Base-by-base conservation (phyloP, 192 early-diverging fungal species). In the Thoreauomyces humboldtii region DNA sequence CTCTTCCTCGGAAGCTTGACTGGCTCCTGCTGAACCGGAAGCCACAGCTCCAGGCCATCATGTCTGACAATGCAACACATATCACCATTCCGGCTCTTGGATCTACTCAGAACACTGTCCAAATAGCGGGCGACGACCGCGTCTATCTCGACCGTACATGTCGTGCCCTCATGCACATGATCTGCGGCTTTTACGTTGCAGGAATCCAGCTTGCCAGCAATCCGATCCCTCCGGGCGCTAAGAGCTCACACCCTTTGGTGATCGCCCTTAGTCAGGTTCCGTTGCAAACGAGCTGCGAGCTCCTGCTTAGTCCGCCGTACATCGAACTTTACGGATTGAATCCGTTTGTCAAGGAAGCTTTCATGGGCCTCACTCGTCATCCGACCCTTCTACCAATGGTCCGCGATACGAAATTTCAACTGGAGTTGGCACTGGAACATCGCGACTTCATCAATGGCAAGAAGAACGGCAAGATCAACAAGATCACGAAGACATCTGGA, bases 401-500 rank as follows among this genome's bases (percentile, higher is more conserved):
- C 45, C 62, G 82, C 15, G 85, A 88, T 57, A 82, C 83, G 33
- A 86, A 86, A 55, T 89, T 92, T 61, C 82, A 83, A 47, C 71
- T 92, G 15, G 91, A 92, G 56, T 66, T 89, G 28, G 76, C 87
- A 9, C 81, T 87, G 6, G 87, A 89, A 54, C 91, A 92, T 63
- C 78, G 83, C 11, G 91, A 92, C 54, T 92, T 91, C 65, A 92
- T 92, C 36, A 89, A 86, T 51, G 91, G 91, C 43, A 92, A 92
- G 69, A 92, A 92, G 73, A 88, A 83, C 52, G 91, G 91, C 52
- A 92, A 92, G 65, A 89, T 91, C 65, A 92, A 91, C 75, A 82
- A 87, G 62, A 92, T 92, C 60, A 85, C 83, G 67, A 90, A 89
- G 63, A 73, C 81, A 7, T 84, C 86, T 9, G 85, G 83, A 0